Base-by-base conservation (phyloP, 495 filamentous ascomycete genomes). In the Choiromyces venosus region DNA sequence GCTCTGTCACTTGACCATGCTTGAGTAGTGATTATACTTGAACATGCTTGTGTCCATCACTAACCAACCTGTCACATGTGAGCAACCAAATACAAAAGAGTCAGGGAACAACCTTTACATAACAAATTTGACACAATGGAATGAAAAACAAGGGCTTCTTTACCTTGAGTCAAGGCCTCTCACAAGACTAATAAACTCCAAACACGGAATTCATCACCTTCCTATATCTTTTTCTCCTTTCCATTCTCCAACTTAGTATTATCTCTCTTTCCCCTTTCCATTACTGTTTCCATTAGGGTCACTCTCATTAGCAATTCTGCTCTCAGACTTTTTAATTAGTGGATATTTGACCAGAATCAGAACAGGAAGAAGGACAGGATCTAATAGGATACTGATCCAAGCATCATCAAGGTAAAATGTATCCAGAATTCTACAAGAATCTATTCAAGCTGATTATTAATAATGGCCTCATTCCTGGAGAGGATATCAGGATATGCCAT, bases 331-430 rank as follows among this genome's bases (percentile, higher is more conserved):
- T 70, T 93, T 92, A 75, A 91, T 86, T 1, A 92, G 91, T 16
- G 95, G 95, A 77, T 94, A 99, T 37, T 84, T 87, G 0, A 98
- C 85, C 14, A 96, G 96, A 19, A 98, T 85, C 37, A 99, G 86
- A 38, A 88, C 89, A 73, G 97, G 93, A 82, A 89, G 96, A 61
- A 96, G 82, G n/a, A 94, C 92, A 33, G 89, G 88, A 73, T 97
- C 94, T 39, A 97, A 85, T 66, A 93, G 83, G 33, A 91, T 87
- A 81, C 93, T 94, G 69, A 97, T 87, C 73, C 97, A 93, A 6
- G 84, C 84, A 79, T 97, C 93, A 80, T 97, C 97, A 65, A 94
- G 91, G 80, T 97, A 99, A 74, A 90, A 92, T 0, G 92, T 89
- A 77, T 93, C 93, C 70, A 96, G 88, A 46, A 98, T 93, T 78